Conservation (phyloP, 2,329 filamentous ascomycete genomes). For the Neofusicoccum sp. region DNA sequence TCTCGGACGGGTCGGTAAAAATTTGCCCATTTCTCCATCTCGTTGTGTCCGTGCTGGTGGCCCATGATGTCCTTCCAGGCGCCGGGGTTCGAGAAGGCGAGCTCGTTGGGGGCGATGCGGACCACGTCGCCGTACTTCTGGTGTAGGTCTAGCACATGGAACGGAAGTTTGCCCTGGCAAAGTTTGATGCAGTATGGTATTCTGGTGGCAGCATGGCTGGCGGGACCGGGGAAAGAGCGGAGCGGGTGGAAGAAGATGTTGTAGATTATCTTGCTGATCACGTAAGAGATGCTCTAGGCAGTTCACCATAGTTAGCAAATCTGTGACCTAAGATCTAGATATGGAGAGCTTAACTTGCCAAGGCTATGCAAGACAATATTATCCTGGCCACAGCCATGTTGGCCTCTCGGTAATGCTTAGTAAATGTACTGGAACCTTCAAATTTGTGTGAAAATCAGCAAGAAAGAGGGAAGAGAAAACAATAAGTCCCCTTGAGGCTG, state of each 20-base stretch:
- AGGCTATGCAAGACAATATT: too few relatives aligned
- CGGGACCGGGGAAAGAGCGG: constrained; percentile 47
- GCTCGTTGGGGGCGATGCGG: constrained; percentile 44
- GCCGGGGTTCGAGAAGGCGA: constrained; percentile 47
- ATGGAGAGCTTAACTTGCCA: neutral
- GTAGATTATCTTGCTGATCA: constrained; percentile 33
- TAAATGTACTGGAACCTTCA: too few relatives aligned
- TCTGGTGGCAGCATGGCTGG: constrained; percentile 33
- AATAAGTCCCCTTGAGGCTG: too few relatives aligned
- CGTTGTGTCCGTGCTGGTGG: constrained; percentile 29
- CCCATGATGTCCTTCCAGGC: constrained; percentile 43
- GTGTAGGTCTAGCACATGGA: constrained; percentile 38
- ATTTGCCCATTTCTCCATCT: constrained; percentile 31
- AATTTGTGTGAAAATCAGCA: too few relatives aligned
- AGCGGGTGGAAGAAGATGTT: constrained; percentile 49
- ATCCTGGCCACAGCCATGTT: too few relatives aligned
- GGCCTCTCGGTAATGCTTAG: too few relatives aligned
- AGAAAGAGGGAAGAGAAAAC: too few relatives aligned
- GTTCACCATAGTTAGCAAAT: neutral
- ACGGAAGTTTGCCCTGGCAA: constrained; percentile 30
- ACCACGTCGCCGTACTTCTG: constrained; percentile 47
- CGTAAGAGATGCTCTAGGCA: constrained; percentile 19
- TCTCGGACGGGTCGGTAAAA: constrained; percentile 30
- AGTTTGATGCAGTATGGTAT: constrained; percentile 35
- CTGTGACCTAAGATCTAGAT: neutral